Evolutionary conservation across 305 asterid genomes (phyloP).

Genomic region (Fraxinus sp.): DNA sequence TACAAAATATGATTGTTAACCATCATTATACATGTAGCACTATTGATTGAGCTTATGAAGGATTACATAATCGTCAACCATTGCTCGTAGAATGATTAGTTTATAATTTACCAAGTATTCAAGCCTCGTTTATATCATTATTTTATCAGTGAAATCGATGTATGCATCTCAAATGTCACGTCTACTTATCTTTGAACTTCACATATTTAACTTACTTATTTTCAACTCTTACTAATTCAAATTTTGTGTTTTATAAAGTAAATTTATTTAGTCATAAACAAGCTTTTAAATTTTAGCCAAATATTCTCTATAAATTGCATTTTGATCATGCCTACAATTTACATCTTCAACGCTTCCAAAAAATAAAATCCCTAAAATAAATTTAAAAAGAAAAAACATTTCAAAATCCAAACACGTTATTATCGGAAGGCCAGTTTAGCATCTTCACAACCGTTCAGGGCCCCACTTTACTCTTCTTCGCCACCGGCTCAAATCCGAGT

Average conservation of each 20-base stretch:
- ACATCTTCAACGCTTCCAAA: background rate
- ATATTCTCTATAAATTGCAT: background rate
- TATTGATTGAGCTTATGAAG: background rate
- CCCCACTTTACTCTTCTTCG: background rate
- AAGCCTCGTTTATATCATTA: background rate
- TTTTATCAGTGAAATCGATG: background rate
- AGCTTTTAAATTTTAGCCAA: background rate
- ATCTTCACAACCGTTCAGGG: background rate
- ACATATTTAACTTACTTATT: background rate
- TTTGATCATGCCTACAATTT: background rate
- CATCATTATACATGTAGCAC: no score
- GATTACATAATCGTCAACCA: background rate
- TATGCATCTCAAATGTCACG: background rate
- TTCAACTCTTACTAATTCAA: background rate
- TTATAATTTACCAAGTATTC: no score
- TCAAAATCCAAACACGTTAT: background rate
- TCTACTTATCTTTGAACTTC: background rate
- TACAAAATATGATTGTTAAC: no score
- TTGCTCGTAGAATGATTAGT: background rate
- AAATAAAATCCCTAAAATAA: background rate
- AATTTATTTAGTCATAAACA: background rate
- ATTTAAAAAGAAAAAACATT: background rate
- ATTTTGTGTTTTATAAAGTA: background rate
- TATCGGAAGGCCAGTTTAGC: background rate
- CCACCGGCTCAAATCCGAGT: conserved; percentile 31